Evolutionary conservation across 1,139 yeast genomes (phyloP), one percentile per base, ranked within the genome.

Genomic region (Insectozyma bohioensis): DNA sequence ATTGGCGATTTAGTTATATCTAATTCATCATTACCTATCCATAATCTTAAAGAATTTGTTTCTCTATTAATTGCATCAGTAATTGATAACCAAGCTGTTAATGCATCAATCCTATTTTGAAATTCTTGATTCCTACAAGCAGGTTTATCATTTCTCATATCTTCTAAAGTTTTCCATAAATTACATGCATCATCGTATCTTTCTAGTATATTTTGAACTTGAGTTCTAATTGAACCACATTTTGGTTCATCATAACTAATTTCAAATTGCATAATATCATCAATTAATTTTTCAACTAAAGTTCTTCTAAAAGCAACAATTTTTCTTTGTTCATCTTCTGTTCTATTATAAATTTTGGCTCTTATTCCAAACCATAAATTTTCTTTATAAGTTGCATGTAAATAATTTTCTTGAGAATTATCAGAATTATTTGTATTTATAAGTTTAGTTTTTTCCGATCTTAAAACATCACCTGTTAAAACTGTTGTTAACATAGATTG

Each of bases 401-500:
- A 51, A 34, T 71, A 71, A 14, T 70, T 66, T 38, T 74, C 80
- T 39, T 70, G 75, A 28, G 62, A 66, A 36, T 65, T 63, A 26
- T 60, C 59, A 1, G 61, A 58, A 49, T 60, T 56, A 60, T 75
- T 46, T 53, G 64, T 51, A 60, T 61, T 58, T 24, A 78, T 80
- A 34, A 92, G 70, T 51, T 90, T 83, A 3, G 94, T 82, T 61
- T 90, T 92, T 54, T 92, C 98, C 8, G 95, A 84, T 25, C 82
- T 75, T 13, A 92, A 88, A 30, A 92, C 95, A 54, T 92, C 98
- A 43, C 98, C 97, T 2, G 95, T 90, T 24, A 92, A 70, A 2
- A 92, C 98, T 4, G 92, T 76, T 3, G 86, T 75, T 29, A 92
- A 67, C 96, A 92, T 87, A 0, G 94, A 78, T 56, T 92, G 97